Evolutionary conservation across 75 land plant species (phyloP).

Genomic region (Sequoiadendron giganteum): DNA sequence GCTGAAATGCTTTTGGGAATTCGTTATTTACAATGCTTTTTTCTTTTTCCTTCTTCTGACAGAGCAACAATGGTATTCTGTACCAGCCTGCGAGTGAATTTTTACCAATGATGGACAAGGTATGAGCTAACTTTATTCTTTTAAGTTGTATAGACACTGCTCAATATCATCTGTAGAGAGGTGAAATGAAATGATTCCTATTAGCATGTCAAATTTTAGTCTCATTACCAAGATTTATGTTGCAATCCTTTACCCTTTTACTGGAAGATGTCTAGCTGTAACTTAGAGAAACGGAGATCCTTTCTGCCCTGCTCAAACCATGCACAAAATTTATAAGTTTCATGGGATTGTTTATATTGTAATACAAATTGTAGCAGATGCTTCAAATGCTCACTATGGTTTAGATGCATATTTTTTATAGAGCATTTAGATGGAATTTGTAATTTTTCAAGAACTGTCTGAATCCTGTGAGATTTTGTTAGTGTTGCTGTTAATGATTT

Average conservation of each 20-base stretch:
- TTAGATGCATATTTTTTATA: not conserved
- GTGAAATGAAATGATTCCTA: not conserved
- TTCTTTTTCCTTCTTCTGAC: not conserved
- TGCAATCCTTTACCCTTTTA: not conserved
- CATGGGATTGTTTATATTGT: not conserved
- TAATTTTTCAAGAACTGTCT: not conserved
- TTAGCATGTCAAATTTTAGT: not conserved
- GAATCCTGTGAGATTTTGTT: not conserved
- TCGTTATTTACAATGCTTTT: not conserved
- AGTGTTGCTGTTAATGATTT: not conserved
- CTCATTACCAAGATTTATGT: not conserved
- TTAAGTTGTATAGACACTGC: not conserved
- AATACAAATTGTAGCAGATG: not conserved
- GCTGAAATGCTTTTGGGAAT: not conserved
- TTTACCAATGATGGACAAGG: slow-evolving; percentile 46
- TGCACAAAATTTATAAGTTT: not conserved
- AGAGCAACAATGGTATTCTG: slow-evolving; percentile 27
- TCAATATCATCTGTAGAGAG: not conserved
- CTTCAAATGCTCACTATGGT: not conserved
- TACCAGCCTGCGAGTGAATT: slow-evolving; percentile 74
- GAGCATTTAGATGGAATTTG: not conserved
- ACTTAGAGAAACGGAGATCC: not conserved
- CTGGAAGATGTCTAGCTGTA: not conserved
- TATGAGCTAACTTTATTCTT: not conserved
- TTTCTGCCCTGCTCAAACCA: not conserved